Evolutionary conservation across 2,329 filamentous ascomycete genomes (phyloP), one percentile per base, ranked within the genome.

Genomic region (Claviceps monticola): DNA sequence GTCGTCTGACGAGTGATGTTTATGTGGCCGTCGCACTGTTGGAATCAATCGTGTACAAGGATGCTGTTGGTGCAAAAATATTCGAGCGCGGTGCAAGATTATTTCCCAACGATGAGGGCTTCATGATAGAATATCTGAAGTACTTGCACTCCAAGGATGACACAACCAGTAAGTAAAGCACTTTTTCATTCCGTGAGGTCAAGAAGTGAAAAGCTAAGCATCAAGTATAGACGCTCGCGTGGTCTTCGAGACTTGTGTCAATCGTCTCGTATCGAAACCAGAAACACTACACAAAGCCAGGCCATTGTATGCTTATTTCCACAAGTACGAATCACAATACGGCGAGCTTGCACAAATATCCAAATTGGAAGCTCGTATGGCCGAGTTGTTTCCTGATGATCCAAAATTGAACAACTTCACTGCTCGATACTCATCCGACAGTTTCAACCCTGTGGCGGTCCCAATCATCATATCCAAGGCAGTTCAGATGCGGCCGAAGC

Each of bases 41-140:
- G 62, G 93, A 98, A 66, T 91, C 93, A 64, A 84, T 95, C 59
- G 94, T 94, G 58, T 98, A 98, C 68, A 93, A 95, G 62, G 93
- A 97, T 61, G 80, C 84, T 0, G 88, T 93, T 0, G 91, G 90
- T 1, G 87, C 86, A 44, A 96, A 93, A 70, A 97, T 98, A 54
- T 95, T 97, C 58, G 93, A 98, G 64, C 85, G 91, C 46, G 93
- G 93, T 19, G 83, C 91, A 56, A 93, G 88, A 62, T 74, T 98
- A 13, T 98, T 97, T 63, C 91, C 91, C 0, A 88, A 94, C 48
- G 91, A 97, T 61, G 90, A 95, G 65, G 77, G 82, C 53, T 97
- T 97, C 68, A 88, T 94, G 56, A 77, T 98, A 49, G 90, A 97
- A 67, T 97, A 98, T 66, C 75, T 98, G 60, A 96, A 95, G 71